Percentiles rank a stretch among this genome's conserved stretches.
phyloP scores from a whole-genome alignment of 345 rosid genomes.

The Pugionium dolabratum region DNA sequence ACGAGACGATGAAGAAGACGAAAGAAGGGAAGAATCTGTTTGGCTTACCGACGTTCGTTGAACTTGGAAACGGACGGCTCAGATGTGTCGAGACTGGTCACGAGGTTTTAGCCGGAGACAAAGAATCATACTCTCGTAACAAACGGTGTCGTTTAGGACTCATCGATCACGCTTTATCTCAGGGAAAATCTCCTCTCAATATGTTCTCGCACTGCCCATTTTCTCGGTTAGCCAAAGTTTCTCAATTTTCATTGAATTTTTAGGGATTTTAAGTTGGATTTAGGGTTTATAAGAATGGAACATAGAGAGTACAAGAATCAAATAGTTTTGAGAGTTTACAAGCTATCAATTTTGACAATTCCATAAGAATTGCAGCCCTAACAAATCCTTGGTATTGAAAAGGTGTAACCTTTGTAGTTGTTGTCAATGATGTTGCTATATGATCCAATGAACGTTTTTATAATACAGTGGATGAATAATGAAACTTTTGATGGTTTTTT shows the following conservation, averaged over 20 bases:
- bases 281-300: background rate
- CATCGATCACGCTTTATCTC: slow-evolving; percentile 68
- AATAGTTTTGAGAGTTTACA: background rate
- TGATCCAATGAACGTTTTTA: background rate
- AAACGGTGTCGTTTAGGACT: slow-evolving; percentile 91
- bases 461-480: background rate
- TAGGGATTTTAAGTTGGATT: background rate
- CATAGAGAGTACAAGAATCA: background rate
- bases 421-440: background rate
- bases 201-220: slow-evolving; percentile 74
- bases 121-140: slow-evolving; percentile 60
- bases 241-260: background rate
- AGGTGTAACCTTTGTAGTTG: slow-evolving; percentile 1
- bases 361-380: background rate
- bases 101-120: slow-evolving; percentile 66
- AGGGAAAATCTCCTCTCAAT: slow-evolving; percentile 70
- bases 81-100: slow-evolving; percentile 89
- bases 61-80: slow-evolving; percentile 69
- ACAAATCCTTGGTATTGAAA: background rate
- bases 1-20: slow-evolving; percentile 18
- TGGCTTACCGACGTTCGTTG: slow-evolving; percentile 60
- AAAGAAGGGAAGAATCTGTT: slow-evolving; percentile 60
- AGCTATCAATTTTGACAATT: background rate
- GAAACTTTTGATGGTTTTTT: background rate
- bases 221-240: slow-evolving; percentile 54